phyloP scores from a whole-genome alignment of 805 yeast genomes.

The Metschnikowia vanudenii region DNA sequence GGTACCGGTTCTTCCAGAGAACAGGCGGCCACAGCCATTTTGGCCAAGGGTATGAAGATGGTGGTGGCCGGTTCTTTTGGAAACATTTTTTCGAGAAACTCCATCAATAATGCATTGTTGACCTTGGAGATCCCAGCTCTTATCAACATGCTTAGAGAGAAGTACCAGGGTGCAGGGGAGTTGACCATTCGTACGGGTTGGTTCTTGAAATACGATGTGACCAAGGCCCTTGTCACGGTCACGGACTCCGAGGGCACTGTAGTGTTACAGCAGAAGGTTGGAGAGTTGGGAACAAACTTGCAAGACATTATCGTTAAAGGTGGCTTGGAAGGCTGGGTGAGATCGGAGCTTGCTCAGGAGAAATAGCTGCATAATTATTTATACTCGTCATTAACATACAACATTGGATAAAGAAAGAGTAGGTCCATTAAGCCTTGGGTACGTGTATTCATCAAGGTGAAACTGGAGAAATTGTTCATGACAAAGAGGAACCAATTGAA shows the following conservation, averaged over 20 bases:
- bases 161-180: conserved; percentile 58
- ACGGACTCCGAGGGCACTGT: conserved; percentile 61
- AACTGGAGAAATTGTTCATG: no score
- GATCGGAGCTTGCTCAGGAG: conserved; percentile 51
- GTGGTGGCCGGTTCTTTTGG: conserved; percentile 98
- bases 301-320: conserved; percentile 97
- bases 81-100: conserved; percentile 92
- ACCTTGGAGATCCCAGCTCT: conserved; percentile 92
- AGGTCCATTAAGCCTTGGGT: neutral
- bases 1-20: conserved; percentile 99
- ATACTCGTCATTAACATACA: neutral
- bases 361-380: conserved; percentile 1
- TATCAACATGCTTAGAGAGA: conserved; percentile 70
- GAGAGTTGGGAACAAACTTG: conserved; percentile 90
- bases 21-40: conserved; percentile 97
- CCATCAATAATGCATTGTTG: conserved; percentile 92
- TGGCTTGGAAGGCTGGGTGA: conserved; percentile 98
- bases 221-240: conserved; percentile 76
- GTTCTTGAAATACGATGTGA: conserved; percentile 90
- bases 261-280: conserved; percentile 81
- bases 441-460: no score
- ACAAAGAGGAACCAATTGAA: no score
- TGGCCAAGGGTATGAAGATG: conserved; percentile 88
- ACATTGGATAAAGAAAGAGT: neutral
- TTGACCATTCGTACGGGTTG: conserved; percentile 94